Conservation (phyloP, 495 filamentous ascomycete genomes). For the Saxophila tyrrhenica region DNA sequence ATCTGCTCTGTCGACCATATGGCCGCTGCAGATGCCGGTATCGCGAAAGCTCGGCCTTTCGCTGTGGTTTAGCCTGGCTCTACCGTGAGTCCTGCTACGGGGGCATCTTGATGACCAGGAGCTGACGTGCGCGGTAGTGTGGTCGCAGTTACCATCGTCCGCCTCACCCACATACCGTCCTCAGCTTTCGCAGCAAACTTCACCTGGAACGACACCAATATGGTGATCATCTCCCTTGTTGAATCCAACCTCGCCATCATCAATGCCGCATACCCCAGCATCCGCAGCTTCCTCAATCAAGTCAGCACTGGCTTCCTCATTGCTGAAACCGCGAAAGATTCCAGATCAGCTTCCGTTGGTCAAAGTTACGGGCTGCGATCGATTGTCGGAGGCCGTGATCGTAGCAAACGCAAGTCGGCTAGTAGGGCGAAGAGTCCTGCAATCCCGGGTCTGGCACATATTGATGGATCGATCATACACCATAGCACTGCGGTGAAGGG, state of each 20-base stretch:
- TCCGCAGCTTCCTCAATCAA: background rate
- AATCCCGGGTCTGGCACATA: no score
- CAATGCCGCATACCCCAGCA: background rate
- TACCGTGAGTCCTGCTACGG: background rate
- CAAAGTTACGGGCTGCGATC: no score
- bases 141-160: background rate
- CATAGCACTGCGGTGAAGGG: no score
- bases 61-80: background rate
- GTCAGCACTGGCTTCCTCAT: slow-evolving; percentile 7
- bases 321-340: no score
- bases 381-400: no score
- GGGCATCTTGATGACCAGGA: background rate
- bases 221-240: background rate
- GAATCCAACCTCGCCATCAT: background rate
- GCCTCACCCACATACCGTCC: background rate
- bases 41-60: background rate
- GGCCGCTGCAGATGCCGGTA: background rate
- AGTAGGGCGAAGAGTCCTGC: no score
- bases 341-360: no score
- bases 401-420: no score
- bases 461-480: no score
- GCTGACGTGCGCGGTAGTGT: background rate
- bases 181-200: background rate
- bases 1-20: background rate
- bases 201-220: background rate